Conservation (phyloP, 345 rosid species). For the Theobroma cacao region DNA sequence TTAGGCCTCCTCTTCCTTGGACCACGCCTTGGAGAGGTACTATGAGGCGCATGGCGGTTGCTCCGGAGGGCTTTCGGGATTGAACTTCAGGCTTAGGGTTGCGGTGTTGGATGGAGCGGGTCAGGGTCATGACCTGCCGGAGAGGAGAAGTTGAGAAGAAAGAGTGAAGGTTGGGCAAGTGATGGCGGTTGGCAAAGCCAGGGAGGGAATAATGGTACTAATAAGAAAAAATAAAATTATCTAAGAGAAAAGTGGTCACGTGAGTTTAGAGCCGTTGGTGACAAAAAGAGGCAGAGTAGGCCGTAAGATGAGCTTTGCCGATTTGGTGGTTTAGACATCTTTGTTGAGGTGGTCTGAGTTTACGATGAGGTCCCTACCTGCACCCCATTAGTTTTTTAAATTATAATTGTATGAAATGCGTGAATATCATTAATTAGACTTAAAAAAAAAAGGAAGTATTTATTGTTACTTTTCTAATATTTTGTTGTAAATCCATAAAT, state of each 20-base stretch:
- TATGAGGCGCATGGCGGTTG: slow-evolving; percentile 65
- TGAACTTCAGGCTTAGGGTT: slow-evolving; percentile 6
- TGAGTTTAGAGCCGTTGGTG: slow-evolving; percentile 10
- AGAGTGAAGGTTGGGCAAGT: not conserved
- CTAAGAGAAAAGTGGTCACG: not conserved
- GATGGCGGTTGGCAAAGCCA: not conserved
- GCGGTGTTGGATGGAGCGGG: slow-evolving; percentile 8
- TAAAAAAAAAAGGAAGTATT: too few species aligned
- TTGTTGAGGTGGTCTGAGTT: slow-evolving; percentile 1
- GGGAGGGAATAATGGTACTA: not conserved
- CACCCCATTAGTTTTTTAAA: too few species aligned
- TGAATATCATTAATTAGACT: too few species aligned
- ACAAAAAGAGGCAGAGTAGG: not conserved
- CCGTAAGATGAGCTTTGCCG: not conserved
- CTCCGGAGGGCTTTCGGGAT: slow-evolving; percentile 15
- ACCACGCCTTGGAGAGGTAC: slow-evolving; percentile 82
- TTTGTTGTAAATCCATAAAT: too few species aligned
- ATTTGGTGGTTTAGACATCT: slow-evolving; percentile 5
- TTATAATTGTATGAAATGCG: too few species aligned
- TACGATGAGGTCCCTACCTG: not conserved
- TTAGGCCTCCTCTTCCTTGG: slow-evolving; percentile 81
- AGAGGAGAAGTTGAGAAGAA: not conserved
- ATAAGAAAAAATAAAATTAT: not conserved
- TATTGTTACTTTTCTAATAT: too few species aligned
- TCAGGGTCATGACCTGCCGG: slow-evolving; percentile 31